These are phyloP conservation scores for Kalmanozyma brasiliensis DNA, from an alignment of 1,284 basidiomycete species.

Conservation along the genomic window DNA sequence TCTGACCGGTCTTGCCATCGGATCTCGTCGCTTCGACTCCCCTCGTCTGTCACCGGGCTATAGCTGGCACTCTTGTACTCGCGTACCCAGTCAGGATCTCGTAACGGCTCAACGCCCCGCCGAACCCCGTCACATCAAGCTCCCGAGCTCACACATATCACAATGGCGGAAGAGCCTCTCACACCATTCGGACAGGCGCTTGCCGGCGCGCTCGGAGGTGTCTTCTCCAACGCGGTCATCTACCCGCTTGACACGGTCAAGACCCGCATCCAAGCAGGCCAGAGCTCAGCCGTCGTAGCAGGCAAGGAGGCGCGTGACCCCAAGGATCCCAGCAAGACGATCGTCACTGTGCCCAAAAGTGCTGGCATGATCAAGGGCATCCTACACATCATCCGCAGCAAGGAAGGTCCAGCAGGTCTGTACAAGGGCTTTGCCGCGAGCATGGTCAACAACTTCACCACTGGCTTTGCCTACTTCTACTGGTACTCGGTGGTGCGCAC, in stretches of 20 bases:
- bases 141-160: constrained; percentile 11
- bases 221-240: constrained; percentile 73
- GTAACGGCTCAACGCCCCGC: constrained; percentile 2
- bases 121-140: neutral
- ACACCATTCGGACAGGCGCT: constrained; percentile 92
- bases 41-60: too few relatives aligned
- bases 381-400: constrained; percentile 57
- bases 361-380: constrained; percentile 62
- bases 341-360: constrained; percentile 60
- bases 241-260: constrained; percentile 97
- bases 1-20: too few relatives aligned
- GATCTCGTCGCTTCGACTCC: neutral
- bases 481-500: constrained; percentile 92
- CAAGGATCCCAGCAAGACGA: constrained; percentile 74
- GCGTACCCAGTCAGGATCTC: too few relatives aligned
- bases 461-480: constrained; percentile 98
- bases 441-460: constrained; percentile 97
- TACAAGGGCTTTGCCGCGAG: constrained; percentile 96
- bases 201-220: constrained; percentile 85
- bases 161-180: constrained; percentile 71
- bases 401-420: constrained; percentile 73
- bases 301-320: constrained; percentile 69
- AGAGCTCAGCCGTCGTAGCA: constrained; percentile 70
- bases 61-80: too few relatives aligned
- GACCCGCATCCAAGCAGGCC: constrained; percentile 82